phyloP scores from a whole-genome alignment of 2,329 filamentous ascomycete species.

The Leptographium wingfieldii region DNA sequence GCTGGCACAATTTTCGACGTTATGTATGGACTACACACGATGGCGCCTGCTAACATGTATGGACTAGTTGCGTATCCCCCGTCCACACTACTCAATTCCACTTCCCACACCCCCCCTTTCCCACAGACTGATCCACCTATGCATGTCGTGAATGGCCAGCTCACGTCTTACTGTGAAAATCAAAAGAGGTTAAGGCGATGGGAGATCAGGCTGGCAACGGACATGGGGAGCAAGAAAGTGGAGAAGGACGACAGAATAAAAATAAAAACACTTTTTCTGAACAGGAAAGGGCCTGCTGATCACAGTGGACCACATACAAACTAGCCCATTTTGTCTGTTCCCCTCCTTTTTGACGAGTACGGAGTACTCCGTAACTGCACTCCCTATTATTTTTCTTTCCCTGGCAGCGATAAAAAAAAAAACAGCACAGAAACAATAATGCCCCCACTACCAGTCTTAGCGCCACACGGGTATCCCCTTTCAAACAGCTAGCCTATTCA shows the following conservation, averaged over 20 bases:
- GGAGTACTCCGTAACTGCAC: too few species aligned
- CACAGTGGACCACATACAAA: not conserved
- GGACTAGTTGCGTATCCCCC: slow-evolving; percentile 7
- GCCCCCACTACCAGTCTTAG: not conserved
- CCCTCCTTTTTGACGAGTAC: not conserved
- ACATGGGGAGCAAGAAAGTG: not conserved
- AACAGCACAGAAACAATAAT: not conserved
- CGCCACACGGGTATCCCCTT: slow-evolving; percentile 2
- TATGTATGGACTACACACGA: slow-evolving; percentile 1
- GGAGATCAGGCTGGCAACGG: slow-evolving; percentile 1
- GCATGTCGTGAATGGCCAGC: slow-evolving; percentile 5
- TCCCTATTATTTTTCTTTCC: not conserved
- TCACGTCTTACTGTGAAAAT: not conserved
- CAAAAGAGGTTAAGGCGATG: not conserved
- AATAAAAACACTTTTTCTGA: not conserved
- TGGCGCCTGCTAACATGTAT: slow-evolving; percentile 8
- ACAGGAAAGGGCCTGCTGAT: slow-evolving; percentile 8
- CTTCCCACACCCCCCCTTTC: not conserved
- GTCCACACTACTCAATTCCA: not conserved
- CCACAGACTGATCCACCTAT: slow-evolving; percentile 3
- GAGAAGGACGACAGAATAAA: not conserved
- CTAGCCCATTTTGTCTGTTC: slow-evolving; percentile 1
- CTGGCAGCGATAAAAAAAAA: not conserved
- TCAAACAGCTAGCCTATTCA: not conserved
- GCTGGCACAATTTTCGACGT: slow-evolving; percentile 5